Evolutionary conservation across 257 asterid genomes (phyloP), one percentile per base, ranked within the genome.

Genomic region (Galeopsis tetrahit): DNA sequence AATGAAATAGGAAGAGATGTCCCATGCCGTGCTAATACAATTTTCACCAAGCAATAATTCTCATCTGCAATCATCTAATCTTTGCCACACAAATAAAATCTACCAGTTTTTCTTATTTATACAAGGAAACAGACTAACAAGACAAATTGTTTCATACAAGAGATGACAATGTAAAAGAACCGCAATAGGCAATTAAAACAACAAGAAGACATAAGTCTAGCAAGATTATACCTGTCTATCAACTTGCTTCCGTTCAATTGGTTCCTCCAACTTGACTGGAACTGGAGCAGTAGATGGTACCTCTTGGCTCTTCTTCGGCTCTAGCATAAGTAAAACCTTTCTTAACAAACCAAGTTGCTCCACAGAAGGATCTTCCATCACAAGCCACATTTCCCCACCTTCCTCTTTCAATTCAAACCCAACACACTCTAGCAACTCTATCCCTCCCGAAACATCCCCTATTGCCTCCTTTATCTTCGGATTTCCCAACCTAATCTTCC

Each of bases 391-490:
- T 72, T 92, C 99, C 49, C 81, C 97, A 68, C 66, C 75, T 69
- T 92, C 99, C 71, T 92, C 97, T 75, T 83, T 85, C 82, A 92
- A 69, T 72, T 82, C 83, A 73, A 92, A 95, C 51, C 98, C 98
- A 0, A 88, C 43, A 73, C 79, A 88, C 77, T 92, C 98, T 78
- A 95, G 80, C 78, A 92, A 78, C 84, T 92, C 99, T 38, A 95
- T 82, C 15, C 91, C 99, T 74, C 99, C 96, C 0, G 74, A 79
- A 74, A 87, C 88, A 72, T 92, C 96, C 63, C 85, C 89, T 4
- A 95, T 81, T 0, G 96, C 97, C 85, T 88, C 99, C 82, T 85
- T 88, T 46, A 95, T 92, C 90, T 95, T 95, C 0, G 89, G 91
- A 82, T 95, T 95, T 72, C 94, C 98, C 82, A 88, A 79, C 61